Base-by-base conservation (phyloP, 495 filamentous ascomycete species). In the Aspergillus leporis region DNA sequence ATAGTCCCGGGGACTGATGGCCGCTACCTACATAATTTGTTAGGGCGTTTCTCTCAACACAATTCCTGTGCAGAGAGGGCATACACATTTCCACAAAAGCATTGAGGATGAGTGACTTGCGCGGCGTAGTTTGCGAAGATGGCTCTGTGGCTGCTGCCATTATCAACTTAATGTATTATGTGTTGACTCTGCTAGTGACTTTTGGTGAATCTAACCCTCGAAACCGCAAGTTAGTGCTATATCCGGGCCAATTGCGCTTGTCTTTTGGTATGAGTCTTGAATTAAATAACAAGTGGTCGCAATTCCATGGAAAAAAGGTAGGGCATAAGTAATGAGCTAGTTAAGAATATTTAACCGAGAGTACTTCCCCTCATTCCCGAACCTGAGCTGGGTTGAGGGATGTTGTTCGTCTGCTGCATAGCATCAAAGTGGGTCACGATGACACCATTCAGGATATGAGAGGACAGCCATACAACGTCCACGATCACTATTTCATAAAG, bases 71-170 rank as follows among this genome's bases (percentile, higher is more conserved):
- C n/a, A 18, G 12, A 7, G 30, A 46, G 12, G 9, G 61, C 74
- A 2, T 71, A 78, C 77, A 78, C 73, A 76, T 82, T 62, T 83
- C 80, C 47, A 84, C 83, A 56, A 86, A 86, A 22, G 83, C 83
- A 74, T 85, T 86, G 53, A 86, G 74, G 23, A 85, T 81, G 18
- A 85, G 63, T 30, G 77, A 76, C 64, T 85, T 85, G 36, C 63
- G 67, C 9, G 70, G 67, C 21, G 8, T 6, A 19, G 0, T 53
- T 13, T 7, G 28, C 12, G 9, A 16, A 23, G 34, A 3, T 36
- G 34, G 9, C 4, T 36, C 41, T 2, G 41, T 18, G 19, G 41
- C 41, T 45, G 41, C 16, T 12, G 41, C 14, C 34, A 36, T 36
- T 10, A 2, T 36, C 13, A 36, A 32, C n/a, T n/a, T n/a, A n/a